A percentile compares a stretch with the other conserved stretches of the same genome.
Evolutionary conservation across 2,329 filamentous ascomycete species (phyloP).

Genomic region (Ophioceras dolichostomum): DNA sequence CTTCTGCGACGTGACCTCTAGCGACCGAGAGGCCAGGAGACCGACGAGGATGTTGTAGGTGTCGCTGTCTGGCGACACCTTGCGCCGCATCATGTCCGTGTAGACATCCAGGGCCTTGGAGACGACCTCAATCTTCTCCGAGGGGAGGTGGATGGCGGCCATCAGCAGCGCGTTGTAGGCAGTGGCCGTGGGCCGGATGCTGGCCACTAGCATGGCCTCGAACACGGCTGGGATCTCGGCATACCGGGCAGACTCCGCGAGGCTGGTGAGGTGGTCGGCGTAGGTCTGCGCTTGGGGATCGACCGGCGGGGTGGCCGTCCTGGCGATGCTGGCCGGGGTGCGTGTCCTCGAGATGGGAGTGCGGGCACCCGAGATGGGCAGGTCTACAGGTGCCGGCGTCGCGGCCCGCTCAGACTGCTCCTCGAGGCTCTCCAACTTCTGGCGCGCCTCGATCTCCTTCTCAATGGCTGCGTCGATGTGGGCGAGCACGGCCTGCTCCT

Average conservation of each 20-base stretch:
- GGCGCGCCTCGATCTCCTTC: slow-evolving; percentile 55
- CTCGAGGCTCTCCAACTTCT: slow-evolving; percentile 29
- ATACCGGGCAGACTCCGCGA: slow-evolving; percentile 63
- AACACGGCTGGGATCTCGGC: slow-evolving; percentile 84
- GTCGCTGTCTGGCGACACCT: slow-evolving; percentile 66
- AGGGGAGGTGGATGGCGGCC: slow-evolving; percentile 72
- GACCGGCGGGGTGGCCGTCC: slow-evolving; percentile 46
- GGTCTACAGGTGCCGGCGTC: slow-evolving; percentile 23
- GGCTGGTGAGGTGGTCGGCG: slow-evolving; percentile 64
- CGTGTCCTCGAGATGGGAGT: slow-evolving; percentile 29
- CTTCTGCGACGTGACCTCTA: slow-evolving; percentile 66
- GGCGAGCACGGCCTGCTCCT: slow-evolving; percentile 51
- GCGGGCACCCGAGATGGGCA: slow-evolving; percentile 24
- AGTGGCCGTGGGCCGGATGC: slow-evolving; percentile 65
- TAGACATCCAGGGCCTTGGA: slow-evolving; percentile 92
- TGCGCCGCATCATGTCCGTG: slow-evolving; percentile 85
- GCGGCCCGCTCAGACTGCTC: slow-evolving; percentile 24
- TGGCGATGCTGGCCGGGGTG: slow-evolving; percentile 34
- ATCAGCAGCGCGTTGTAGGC: slow-evolving; percentile 89
- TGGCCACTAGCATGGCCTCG: slow-evolving; percentile 75
- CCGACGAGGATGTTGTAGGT: slow-evolving; percentile 85
- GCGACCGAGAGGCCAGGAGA: slow-evolving; percentile 66
- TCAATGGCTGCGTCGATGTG: slow-evolving; percentile 78
- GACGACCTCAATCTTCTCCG: slow-evolving; percentile 69
- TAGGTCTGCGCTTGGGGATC: slow-evolving; percentile 58